Evolutionary conservation across 2,329 filamentous ascomycete species (phyloP), one percentile per base, ranked within the genome.

Genomic region (Lachnellula occidentalis): DNA sequence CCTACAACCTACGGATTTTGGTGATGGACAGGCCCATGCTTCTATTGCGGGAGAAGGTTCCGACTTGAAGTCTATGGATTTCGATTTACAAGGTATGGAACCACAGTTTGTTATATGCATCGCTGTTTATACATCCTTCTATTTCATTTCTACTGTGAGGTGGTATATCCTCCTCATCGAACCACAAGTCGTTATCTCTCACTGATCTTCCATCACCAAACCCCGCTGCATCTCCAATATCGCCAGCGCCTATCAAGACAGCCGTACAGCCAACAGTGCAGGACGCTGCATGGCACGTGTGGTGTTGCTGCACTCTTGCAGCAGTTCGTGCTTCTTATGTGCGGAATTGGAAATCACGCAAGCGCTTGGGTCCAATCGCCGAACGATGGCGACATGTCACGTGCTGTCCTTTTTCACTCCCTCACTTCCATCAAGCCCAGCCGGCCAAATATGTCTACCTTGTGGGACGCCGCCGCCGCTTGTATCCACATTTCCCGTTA

Each of bases 41-140:
- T 45, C 45, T 27, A 27, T 9, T 22, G 31, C 52, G n/a, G 17
- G 36, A n/a, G 51, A 56, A 36, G 57, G 34, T 11, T 12, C 71
- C 39, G 77, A 80, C 12, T 74, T 80, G 52, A 63, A 72, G 43
- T 69, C 66, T 56, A 66, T 80, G 51, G 78, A 81, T 56, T 80
- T 80, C 54, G 75, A 34, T 43, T 39, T 79, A 57, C 63, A 73
- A 68, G 72, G 78, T 80, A 54, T 45, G 60, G 48, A 34, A 45
- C 3, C 17, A 12, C 41, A 21, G 15, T 34, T 22, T 22, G 8
- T n/a, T 21, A n/a, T 8, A 34, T 51, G 14, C 34, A n/a, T 17
- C n/a, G 24, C 27, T 17, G n/a, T 31, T 3, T 11, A 31, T 9
- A 31, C 11, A 11, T 31, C 11, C 11, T 31, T 2, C 27, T 9